Percentiles rank a stretch among this genome's conserved stretches.
phyloP scores from a whole-genome alignment of 2,329 filamentous ascomycete species.

The Arthrobotrys megalospora region DNA sequence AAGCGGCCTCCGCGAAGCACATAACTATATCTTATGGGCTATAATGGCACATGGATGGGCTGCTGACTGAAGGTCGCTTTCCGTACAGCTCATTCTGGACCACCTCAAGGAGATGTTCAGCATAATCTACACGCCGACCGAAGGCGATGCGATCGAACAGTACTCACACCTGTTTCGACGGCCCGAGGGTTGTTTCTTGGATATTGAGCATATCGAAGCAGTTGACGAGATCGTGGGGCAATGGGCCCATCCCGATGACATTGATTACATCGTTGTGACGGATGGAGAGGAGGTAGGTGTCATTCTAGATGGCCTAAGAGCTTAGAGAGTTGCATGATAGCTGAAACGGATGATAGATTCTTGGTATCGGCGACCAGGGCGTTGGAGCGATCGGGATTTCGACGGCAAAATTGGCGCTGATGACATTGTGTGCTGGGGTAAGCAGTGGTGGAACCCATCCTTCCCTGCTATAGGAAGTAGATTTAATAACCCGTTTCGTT shows the following conservation, averaged over 20 bases:
- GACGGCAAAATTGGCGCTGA: constrained; percentile 84
- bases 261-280: constrained; percentile 90
- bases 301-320: neutral
- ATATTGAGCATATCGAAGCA: constrained; percentile 66
- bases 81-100: constrained; percentile 76
- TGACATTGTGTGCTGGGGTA: constrained; percentile 88
- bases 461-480: neutral
- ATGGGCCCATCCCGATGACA: constrained; percentile 79
- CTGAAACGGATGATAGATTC: constrained; percentile 71
- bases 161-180: constrained; percentile 83
- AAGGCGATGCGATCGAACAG: constrained; percentile 88
- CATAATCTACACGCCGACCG: constrained; percentile 91
- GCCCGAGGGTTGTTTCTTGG: constrained; percentile 86
- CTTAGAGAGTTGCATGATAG: too few relatives aligned
- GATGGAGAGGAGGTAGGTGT: constrained; percentile 69
- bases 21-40: too few relatives aligned
- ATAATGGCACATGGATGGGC: neutral
- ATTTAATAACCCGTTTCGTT: neutral
- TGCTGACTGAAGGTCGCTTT: neutral
- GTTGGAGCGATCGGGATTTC: constrained; percentile 88
- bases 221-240: constrained; percentile 67
- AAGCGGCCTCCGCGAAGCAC: neutral
- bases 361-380: constrained; percentile 91
- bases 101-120: constrained; percentile 90
- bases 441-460: constrained; percentile 73